Base-by-base conservation (phyloP, 352 stramenopile genomes). In the Globisporangium okanoganense region DNA sequence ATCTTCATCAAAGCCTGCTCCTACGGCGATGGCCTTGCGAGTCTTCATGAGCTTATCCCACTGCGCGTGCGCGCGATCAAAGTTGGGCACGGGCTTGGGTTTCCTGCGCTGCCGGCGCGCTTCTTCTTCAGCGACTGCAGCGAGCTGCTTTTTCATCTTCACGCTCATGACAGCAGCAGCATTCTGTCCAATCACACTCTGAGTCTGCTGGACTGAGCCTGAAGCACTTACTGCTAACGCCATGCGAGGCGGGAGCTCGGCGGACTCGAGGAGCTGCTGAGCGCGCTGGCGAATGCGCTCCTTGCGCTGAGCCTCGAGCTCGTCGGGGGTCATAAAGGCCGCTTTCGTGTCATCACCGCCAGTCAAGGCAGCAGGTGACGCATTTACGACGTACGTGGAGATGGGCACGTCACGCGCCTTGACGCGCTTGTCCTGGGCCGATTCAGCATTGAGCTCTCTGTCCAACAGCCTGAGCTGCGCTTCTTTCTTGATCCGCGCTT, bases 61-160 rank as follows among this genome's bases (percentile, higher is more conserved):
- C 38, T 85, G 67, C 1, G 55, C 68, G 45, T 92, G 82, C 41
- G 90, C 58, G 3, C 69, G 65, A 9, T 80, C 69, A 63, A 92
- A 92, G 61, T 92, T 70, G 0, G 82, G 82, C 16, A 89, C 82
- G 1, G 76, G 65, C 59, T 86, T 85, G 7, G 75, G 67, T 20
- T 72, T 75, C 20, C 54, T 57, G 10, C 57, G 61, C 14, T 56
- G 70, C n/a, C 55, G 35, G 16, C 58, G 45, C 7, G 67, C 75
- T 49, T 76, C 66, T 43, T 82, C 70, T 5, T 82, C 72, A 3
- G 75, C 66, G 50, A 72, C 65, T 40, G 70, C 70, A n/a, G 62
- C 57, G 27, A 87, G 64, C 47, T 80, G 75, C 38, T 81, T 72
- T 40, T 80, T 82, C 51, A 76, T 58, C 56, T 84, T 84, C 16